Percentiles rank a stretch among this genome's conserved stretches.
phyloP scores from a whole-genome alignment of 768 basidiomycete genomes.

The Panaeolus cyanescens region DNA sequence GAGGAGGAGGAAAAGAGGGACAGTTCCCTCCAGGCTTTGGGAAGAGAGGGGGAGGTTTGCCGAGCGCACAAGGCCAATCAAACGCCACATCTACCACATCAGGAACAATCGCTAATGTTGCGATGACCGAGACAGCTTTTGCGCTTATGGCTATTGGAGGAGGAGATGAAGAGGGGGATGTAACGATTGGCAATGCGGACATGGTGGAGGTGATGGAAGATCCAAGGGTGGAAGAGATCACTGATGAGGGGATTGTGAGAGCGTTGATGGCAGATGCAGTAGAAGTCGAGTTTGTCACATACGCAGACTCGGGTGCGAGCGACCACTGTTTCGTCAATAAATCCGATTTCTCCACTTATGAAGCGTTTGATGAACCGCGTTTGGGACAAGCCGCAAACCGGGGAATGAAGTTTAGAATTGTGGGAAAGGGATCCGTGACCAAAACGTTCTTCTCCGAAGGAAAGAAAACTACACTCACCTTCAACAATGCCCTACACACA shows the following conservation, averaged over 20 bases:
- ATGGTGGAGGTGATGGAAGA: no score
- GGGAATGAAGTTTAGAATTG: not conserved
- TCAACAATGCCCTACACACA: conserved; percentile 8
- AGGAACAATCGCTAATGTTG: not conserved
- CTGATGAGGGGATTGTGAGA: no score
- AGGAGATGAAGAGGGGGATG: no score
- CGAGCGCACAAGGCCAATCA: not conserved
- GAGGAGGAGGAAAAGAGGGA: conserved; percentile 12
- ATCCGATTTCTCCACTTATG: not conserved
- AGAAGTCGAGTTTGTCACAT: not conserved
- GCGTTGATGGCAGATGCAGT: no score
- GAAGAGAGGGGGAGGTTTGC: not conserved
- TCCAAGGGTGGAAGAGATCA: no score
- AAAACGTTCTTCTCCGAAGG: not conserved
- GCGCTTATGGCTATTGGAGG: no score
- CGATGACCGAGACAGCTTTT: no score
- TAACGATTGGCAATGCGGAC: no score
- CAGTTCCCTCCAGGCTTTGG: conserved; percentile 3
- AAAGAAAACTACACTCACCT: not conserved
- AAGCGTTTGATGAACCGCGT: not conserved
- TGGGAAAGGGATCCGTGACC: not conserved
- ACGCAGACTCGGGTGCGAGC: not conserved
- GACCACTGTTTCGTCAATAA: not conserved
- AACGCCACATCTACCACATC: not conserved
- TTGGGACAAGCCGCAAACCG: not conserved